Evolutionary conservation across 2,329 filamentous ascomycete genomes (phyloP).

Genomic region (Aspergillus pseudoviridinutans): DNA sequence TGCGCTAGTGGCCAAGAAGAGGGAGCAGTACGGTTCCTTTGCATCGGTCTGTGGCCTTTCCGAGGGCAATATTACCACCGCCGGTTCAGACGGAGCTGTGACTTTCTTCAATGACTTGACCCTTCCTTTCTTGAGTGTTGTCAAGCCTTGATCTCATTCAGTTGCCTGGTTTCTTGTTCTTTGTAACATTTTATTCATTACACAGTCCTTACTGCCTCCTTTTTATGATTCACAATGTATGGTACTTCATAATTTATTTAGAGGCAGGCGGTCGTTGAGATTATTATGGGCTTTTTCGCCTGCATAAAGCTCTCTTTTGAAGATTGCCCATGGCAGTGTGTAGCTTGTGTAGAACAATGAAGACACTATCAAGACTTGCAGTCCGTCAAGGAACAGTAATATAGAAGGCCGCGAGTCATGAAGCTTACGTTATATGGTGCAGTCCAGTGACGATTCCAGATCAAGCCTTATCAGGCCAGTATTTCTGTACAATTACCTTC

Average conservation of each 20-base stretch:
- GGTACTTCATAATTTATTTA: neutral
- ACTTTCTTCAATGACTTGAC: constrained; percentile 29
- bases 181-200: neutral
- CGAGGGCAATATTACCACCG: constrained; percentile 16
- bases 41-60: constrained; percentile 21
- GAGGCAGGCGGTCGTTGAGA: too few species aligned
- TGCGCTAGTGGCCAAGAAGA: constrained; percentile 44
- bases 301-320: neutral
- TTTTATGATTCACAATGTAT: neutral
- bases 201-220: neutral
- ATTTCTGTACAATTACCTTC: constrained; percentile 37
- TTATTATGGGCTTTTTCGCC: too few species aligned
- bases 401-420: neutral
- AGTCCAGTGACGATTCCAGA: neutral
- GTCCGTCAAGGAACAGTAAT: neutral
- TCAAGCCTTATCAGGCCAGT: constrained; percentile 26
- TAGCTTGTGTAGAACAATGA: neutral
- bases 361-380: neutral
- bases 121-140: constrained; percentile 23
- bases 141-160: constrained; percentile 20
- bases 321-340: neutral
- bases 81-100: constrained; percentile 15
- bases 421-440: neutral
- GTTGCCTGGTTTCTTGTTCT: too few species aligned
- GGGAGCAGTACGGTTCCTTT: constrained; percentile 49